Percentiles rank a stretch among this genome's conserved stretches.
These are phyloP conservation scores for Jasminum sambac DNA, from an alignment of 257 asterid species.

Conservation along the genomic window DNA sequence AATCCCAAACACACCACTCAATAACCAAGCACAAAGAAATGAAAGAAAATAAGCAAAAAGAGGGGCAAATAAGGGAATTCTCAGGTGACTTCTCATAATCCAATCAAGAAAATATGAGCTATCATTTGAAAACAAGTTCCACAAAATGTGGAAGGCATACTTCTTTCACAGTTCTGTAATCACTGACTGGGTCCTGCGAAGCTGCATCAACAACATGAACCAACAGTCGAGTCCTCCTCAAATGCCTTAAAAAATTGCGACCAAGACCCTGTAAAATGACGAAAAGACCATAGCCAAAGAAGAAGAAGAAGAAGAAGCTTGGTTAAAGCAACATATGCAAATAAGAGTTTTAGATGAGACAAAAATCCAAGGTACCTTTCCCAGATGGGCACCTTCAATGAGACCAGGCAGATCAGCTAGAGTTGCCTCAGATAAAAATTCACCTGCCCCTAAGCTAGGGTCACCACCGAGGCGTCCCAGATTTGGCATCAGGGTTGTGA, in stretches of 20 bases:
- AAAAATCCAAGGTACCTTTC: slow-evolving; percentile 59
- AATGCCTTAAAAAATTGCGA: slow-evolving; percentile 93
- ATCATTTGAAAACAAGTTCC: neutral
- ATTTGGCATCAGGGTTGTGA: slow-evolving; percentile 96
- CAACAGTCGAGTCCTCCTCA: slow-evolving; percentile 92
- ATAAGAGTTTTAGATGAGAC: slow-evolving; percentile 26
- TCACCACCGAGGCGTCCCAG: slow-evolving; percentile 95
- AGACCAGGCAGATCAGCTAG: slow-evolving; percentile 98
- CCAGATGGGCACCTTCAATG: slow-evolving; percentile 97
- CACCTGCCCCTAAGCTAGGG: slow-evolving; percentile 76
- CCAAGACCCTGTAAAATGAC: slow-evolving; percentile 77
- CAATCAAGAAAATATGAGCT: neutral
- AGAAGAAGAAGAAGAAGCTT: slow-evolving; percentile 2
- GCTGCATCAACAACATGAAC: slow-evolving; percentile 95
- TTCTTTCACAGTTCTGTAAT: slow-evolving; percentile 93
- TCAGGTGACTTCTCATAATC: no score
- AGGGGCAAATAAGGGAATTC: no score
- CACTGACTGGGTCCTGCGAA: slow-evolving; percentile 69
- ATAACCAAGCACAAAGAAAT: no score
- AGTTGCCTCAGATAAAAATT: slow-evolving; percentile 89
- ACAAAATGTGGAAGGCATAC: slow-evolving; percentile 31
- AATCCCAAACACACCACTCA: no score
- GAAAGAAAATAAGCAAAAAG: no score
- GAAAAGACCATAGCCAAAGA: slow-evolving; percentile 3
- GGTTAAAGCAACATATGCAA: neutral